Percentiles rank a stretch among this genome's conserved stretches.
phyloP scores from a whole-genome alignment of 441 rosid species.

The Arabidopsis lyrata region DNA sequence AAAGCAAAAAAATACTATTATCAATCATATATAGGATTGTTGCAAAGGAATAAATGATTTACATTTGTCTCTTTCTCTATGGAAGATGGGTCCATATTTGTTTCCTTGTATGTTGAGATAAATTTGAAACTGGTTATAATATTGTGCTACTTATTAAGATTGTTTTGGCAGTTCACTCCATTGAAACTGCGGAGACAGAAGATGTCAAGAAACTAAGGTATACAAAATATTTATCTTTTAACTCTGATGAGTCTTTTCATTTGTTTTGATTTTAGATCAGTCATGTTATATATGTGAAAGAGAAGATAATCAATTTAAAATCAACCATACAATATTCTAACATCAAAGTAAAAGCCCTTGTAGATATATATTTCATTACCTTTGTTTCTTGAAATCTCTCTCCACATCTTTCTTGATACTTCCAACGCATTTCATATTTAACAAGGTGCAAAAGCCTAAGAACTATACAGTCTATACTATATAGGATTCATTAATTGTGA shows the following conservation, averaged over 20 bases:
- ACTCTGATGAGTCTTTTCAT: not conserved
- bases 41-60: no score
- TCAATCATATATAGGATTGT: no score
- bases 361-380: not conserved
- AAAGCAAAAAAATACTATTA: no score
- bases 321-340: not conserved
- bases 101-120: no score
- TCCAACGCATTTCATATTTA: no score
- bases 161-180: constrained; percentile 23
- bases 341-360: not conserved
- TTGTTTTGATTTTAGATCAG: not conserved
- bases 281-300: not conserved
- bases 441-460: no score
- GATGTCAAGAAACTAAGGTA: constrained; percentile 11
- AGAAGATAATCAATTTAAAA: not conserved
- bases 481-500: no score
- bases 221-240: not conserved
- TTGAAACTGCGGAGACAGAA: constrained; percentile 7
- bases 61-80: no score
- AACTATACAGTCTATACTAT: no score
- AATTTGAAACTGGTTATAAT: no score
- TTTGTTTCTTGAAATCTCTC: no score
- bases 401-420: not conserved
- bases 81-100: no score
- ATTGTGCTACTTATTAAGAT: not conserved